A percentile compares a stretch with the other conserved stretches of the same genome.
Evolutionary conservation across 2,329 filamentous ascomycete genomes (phyloP).

Genomic region (Cercospora canescens): DNA sequence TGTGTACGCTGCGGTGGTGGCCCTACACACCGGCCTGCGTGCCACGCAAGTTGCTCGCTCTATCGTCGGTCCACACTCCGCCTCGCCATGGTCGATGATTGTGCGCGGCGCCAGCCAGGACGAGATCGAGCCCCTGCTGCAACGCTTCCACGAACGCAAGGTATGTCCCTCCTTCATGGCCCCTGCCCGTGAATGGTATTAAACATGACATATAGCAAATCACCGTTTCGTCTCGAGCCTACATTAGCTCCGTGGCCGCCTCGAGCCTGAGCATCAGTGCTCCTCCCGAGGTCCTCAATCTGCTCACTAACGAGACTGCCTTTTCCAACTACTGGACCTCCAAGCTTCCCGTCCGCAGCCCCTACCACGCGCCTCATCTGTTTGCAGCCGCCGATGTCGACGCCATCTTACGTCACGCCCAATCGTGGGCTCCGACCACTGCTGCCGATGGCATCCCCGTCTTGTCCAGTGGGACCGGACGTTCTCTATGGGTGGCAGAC

Average conservation of each 20-base stretch:
- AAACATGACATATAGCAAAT: too few relatives aligned
- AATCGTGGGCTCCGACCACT: too few relatives aligned
- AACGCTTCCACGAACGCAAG: too few relatives aligned
- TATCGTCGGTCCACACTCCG: not conserved
- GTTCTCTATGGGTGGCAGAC: too few relatives aligned
- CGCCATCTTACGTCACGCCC: too few relatives aligned
- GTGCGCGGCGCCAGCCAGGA: too few relatives aligned
- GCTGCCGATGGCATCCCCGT: too few relatives aligned
- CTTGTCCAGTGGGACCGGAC: too few relatives aligned
- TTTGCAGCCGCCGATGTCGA: conserved; percentile 16
- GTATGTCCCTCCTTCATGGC: too few relatives aligned
- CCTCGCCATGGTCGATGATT: not conserved
- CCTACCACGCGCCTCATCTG: conserved; percentile 15
- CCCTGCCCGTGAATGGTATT: too few relatives aligned
- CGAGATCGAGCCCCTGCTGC: too few relatives aligned
- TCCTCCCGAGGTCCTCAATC: not conserved
- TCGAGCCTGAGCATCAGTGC: not conserved
- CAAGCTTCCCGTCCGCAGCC: conserved; percentile 11
- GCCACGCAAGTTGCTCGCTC: conserved; percentile 5
- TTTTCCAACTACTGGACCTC: not conserved
- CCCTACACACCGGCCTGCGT: conserved; percentile 47
- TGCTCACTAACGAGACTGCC: not conserved
- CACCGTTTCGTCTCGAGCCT: not conserved
- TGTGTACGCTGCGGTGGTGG: conserved; percentile 38
- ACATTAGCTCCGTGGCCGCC: not conserved